Percentiles rank a stretch among this genome's conserved stretches.
Evolutionary conservation across 768 basidiomycete genomes (phyloP).

Genomic region (Clathrus columnatus): DNA sequence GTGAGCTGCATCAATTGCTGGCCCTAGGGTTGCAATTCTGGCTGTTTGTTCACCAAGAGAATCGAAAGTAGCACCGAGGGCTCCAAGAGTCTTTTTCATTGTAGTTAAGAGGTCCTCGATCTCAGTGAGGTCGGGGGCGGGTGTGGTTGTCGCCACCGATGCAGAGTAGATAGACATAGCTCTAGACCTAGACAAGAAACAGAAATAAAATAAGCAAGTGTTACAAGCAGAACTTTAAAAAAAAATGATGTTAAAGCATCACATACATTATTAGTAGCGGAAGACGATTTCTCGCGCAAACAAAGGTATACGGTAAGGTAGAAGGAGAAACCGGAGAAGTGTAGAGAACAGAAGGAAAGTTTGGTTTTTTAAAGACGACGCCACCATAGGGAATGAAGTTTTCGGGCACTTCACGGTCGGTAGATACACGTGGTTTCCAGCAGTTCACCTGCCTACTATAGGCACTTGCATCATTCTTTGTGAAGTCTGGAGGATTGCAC

Average conservation of each 20-base stretch:
- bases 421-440: conserved; percentile 9
- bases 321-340: neutral
- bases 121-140: conserved; percentile 31
- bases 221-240: neutral
- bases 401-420: conserved; percentile 7
- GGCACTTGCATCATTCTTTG: neutral
- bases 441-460: neutral
- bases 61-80: conserved; percentile 36
- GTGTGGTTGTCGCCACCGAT: conserved; percentile 9
- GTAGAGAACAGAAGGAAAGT: neutral
- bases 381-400: neutral
- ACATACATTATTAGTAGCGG: neutral
- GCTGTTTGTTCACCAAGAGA: conserved; percentile 37
- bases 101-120: conserved; percentile 37
- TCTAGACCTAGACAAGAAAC: neutral
- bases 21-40: conserved; percentile 33
- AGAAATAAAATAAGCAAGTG: neutral
- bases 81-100: conserved; percentile 35
- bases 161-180: conserved; percentile 2
- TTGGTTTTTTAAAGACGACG: neutral
- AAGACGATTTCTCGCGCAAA: neutral
- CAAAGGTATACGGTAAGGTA: neutral
- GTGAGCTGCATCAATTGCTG: conserved; percentile 35
- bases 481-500: neutral
- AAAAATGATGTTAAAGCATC: neutral